Base-by-base conservation (phyloP, 2,329 filamentous ascomycete genomes). In the Alternaria angustiovoidea region DNA sequence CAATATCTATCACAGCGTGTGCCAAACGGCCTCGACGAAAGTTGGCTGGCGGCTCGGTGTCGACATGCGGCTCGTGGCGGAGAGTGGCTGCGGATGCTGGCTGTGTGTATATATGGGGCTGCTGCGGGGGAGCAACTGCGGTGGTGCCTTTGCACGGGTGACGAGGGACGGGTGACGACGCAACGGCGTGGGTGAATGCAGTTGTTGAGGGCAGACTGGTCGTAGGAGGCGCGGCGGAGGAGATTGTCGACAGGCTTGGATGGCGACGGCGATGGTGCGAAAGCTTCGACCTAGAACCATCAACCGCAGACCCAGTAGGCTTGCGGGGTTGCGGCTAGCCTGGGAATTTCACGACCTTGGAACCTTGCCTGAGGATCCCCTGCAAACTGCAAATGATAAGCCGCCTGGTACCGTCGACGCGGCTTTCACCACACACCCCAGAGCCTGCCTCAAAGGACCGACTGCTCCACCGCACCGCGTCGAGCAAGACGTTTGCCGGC, bases 31-130 rank as follows among this genome's bases (percentile, higher is more conserved):
- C 70, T 75, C 74, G 59, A 61, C 70, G 52, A 61, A 51, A 51
- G 43, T 66, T 51, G 43, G 54, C 43, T 51, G 60, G 62, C 48
- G 28, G 59, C 41, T 61, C 59, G 63, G 61, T 48, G 57, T 70
- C 73, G 75, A 76, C 75, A 78, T 78, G 75, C 75, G 74, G 65
- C 57, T 57, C 63, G 60, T 64, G 61, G 62, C 61, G 57, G 62
- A 53, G 61, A 12, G 47, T 41, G 12, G 41, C 49, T 28, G 38
- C 26, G 46, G 46, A 20, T 54, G 54, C 46, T 42, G n/a, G 41
- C 51, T 16, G 38, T 12, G 58, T 54, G 51, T 63, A 57, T 51
- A 43, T 26, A 57, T 14, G 32, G 32, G 32, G 34, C 51, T 38
- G 38, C 36, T n/a, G 44, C 52, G 44, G 51, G 52, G 64, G 48